Evolutionary conservation across 129 eudicot species (phyloP).

Genomic region (Arctium lappa): DNA sequence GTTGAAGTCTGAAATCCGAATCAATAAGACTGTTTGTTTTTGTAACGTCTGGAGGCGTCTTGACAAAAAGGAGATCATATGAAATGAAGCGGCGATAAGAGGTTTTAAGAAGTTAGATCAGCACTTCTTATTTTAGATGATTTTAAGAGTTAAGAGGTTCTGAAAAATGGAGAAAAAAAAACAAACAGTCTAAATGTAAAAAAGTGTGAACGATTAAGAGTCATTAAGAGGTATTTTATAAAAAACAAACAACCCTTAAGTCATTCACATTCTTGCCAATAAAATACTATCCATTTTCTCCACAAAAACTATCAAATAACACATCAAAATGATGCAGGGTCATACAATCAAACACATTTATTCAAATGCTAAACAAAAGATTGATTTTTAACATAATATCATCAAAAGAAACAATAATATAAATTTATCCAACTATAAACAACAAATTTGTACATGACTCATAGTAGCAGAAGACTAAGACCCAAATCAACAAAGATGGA

Average conservation of each 20-base stretch:
- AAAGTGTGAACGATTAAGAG: too few relatives aligned
- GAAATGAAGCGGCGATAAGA: too few relatives aligned
- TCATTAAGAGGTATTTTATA: too few relatives aligned
- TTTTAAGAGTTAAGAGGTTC: too few relatives aligned
- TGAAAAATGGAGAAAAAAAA: too few relatives aligned
- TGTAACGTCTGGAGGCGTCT: too few relatives aligned
- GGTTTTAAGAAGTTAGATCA: too few relatives aligned
- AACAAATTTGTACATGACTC: slow-evolving; percentile 51
- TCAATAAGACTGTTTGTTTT: too few relatives aligned
- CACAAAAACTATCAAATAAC: not conserved
- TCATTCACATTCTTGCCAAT: not conserved
- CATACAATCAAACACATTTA: not conserved
- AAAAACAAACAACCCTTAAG: not conserved
- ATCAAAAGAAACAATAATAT: not conserved
- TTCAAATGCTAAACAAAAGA: not conserved
- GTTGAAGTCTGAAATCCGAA: too few relatives aligned
- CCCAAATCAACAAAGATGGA: slow-evolving; percentile 88
- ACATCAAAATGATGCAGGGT: not conserved
- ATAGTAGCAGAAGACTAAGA: slow-evolving; percentile 55
- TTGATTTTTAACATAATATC: not conserved
- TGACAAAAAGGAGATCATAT: too few relatives aligned
- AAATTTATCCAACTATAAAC: not conserved
- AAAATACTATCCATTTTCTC: not conserved
- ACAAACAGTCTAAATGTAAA: too few relatives aligned
- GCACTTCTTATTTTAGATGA: too few relatives aligned